phyloP scores from a whole-genome alignment of 1,284 basidiomycete species.

The Paramarasmius palmivorus region DNA sequence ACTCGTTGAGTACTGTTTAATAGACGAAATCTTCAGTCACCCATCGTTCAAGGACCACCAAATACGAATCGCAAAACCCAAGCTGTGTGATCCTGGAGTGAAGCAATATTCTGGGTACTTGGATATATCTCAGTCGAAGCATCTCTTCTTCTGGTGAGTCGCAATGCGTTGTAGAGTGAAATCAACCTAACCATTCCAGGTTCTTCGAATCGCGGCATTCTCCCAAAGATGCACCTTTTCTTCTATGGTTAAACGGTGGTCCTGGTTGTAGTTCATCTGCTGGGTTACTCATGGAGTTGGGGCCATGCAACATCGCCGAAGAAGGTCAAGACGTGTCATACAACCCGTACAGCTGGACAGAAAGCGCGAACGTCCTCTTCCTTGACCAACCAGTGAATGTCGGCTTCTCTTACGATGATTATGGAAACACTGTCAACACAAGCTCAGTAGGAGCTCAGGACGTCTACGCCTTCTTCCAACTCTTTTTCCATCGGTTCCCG shows the following conservation, averaged over 20 bases:
- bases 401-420: conserved; percentile 84
- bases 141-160: conserved; percentile 83
- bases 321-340: conserved; percentile 67
- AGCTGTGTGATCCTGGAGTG: conserved; percentile 80
- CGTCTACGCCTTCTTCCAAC: conserved; percentile 87
- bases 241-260: conserved; percentile 90
- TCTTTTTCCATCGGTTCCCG: conserved; percentile 77
- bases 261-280: conserved; percentile 80
- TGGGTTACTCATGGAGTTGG: conserved; percentile 86
- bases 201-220: conserved; percentile 82
- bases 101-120: conserved; percentile 90
- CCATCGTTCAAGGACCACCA: conserved; percentile 70
- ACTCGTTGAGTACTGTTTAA: conserved; percentile 5
- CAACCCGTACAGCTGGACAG: conserved; percentile 83
- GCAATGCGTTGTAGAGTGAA: not conserved
- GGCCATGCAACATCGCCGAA: conserved; percentile 76
- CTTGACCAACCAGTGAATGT: conserved; percentile 89
- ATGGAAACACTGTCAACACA: conserved; percentile 71
- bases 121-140: conserved; percentile 83
- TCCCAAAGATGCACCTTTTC: conserved; percentile 76
- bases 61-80: conserved; percentile 74
- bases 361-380: conserved; percentile 60
- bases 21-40: conserved; percentile 78
- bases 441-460: conserved; percentile 79
- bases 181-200: conserved; percentile 37